A percentile compares a stretch with the other conserved stretches of the same genome.
Conservation (phyloP, 2,329 filamentous ascomycete species). For the Colletotrichum australisinense region DNA sequence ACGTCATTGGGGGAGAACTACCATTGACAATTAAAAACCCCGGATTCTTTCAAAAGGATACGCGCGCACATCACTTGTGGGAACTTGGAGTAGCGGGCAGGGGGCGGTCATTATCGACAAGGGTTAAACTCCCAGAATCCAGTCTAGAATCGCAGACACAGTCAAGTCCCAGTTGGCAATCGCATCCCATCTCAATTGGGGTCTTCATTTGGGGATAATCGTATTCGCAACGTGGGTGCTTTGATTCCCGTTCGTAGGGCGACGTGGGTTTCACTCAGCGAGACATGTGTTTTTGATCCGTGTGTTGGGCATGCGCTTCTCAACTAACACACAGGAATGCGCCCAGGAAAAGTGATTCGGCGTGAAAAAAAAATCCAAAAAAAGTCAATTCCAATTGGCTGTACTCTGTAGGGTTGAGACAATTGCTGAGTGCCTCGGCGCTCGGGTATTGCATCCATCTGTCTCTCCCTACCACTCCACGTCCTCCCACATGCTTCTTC, state of each 20-base stretch:
- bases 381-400: neutral
- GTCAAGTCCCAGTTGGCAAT: too few relatives aligned
- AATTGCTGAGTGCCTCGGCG: neutral
- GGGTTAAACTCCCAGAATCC: neutral
- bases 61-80: neutral
- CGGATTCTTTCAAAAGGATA: neutral
- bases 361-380: neutral
- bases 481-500: neutral
- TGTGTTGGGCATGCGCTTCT: neutral
- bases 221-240: neutral
- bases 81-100: too few relatives aligned
- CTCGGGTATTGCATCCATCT: neutral
- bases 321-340: too few relatives aligned
- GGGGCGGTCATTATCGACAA: neutral
- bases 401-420: neutral
- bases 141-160: neutral
- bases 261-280: neutral
- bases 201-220: neutral
- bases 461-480: neutral
- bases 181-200: neutral
- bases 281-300: neutral
- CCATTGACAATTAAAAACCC: neutral
- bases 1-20: neutral
- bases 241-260: neutral
- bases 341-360: neutral